Evolutionary conservation across 2,329 filamentous ascomycete genomes (phyloP), one percentile per base, ranked within the genome.

Genomic region (Colletotrichum salicis): DNA sequence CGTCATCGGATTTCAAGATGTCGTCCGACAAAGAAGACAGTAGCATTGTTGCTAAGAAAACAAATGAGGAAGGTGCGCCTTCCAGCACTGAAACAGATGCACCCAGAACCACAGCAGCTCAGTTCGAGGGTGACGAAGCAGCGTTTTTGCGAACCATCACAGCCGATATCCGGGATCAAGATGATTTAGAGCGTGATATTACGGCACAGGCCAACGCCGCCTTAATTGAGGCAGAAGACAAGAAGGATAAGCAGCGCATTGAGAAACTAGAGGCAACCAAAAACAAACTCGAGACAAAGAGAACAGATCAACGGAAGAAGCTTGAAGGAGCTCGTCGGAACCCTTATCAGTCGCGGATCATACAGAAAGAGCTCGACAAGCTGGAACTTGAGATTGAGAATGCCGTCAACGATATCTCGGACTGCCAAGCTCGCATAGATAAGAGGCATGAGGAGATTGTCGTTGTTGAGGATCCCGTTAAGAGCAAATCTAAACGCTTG

Each of bases 171-270:
- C 91, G 94, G 69, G 91, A 97, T 77, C 96, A 98, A 80, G 92
- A 95, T 83, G 95, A 98, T 71, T 84, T 98, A 24, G 96, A 98
- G 81, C 89, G 94, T 73, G 95, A 97, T 78, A 97, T 98, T 74
- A 89, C 89, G 1, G 79, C 86, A 19, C 87, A 92, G 75, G 90
- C 90, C 4, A 90, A 87, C 66, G 83, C 87, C 22, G 88, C 86
- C 0, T 80, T 92, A 67, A 87, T 88, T 56, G 89, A 91, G 67
- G 86, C 86, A 52, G 90, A 92, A 73, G 89, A 92, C 75, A 88
- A 89, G 76, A 87, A 86, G 74, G 90, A 92, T 67, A 84, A 88
- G 75, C 90, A 88, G 67, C 87, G 90, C 33, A 92, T 92, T 62
- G 86, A 87, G 56, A 91, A 88, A 75, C 83, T 90, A 6, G 83